Conservation (phyloP, 2,329 filamentous ascomycete genomes). For the Purpureocillium lavendulum region DNA sequence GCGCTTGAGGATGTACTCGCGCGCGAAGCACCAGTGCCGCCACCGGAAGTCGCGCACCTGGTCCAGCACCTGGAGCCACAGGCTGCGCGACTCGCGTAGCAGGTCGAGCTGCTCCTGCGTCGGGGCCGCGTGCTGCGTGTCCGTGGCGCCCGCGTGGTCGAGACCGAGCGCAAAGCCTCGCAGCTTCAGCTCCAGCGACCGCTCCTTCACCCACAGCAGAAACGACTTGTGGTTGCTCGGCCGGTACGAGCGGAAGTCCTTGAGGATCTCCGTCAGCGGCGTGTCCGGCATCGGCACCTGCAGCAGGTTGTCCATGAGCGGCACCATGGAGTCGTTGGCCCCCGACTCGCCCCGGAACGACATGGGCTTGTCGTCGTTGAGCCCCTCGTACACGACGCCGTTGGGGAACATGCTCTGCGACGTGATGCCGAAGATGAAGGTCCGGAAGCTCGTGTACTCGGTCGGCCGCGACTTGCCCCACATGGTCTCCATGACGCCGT, state of each 20-base stretch:
- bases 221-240: conserved; percentile 86
- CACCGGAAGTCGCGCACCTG: conserved; percentile 76
- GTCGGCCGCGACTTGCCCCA: conserved; percentile 80
- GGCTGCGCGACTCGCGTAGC: conserved; percentile 44
- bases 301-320: conserved; percentile 79
- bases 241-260: conserved; percentile 83
- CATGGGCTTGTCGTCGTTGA: conserved; percentile 60
- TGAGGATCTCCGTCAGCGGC: conserved; percentile 78
- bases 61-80: conserved; percentile 60
- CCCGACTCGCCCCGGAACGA: conserved; percentile 88
- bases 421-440: conserved; percentile 95
- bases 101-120: conserved; percentile 25
- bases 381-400: conserved; percentile 82
- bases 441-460: conserved; percentile 83
- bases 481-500: conserved; percentile 81
- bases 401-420: conserved; percentile 90
- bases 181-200: conserved; percentile 40
- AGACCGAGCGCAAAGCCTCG: conserved; percentile 48
- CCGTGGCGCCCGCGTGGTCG: conserved; percentile 9
- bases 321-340: conserved; percentile 91
- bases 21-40: conserved; percentile 79
- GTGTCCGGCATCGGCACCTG: conserved; percentile 83
- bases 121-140: not conserved
- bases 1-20: conserved; percentile 76
- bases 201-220: conserved; percentile 58